phyloP scores from a whole-genome alignment of 805 yeast genomes.

The Metschnikowia cubensis region DNA sequence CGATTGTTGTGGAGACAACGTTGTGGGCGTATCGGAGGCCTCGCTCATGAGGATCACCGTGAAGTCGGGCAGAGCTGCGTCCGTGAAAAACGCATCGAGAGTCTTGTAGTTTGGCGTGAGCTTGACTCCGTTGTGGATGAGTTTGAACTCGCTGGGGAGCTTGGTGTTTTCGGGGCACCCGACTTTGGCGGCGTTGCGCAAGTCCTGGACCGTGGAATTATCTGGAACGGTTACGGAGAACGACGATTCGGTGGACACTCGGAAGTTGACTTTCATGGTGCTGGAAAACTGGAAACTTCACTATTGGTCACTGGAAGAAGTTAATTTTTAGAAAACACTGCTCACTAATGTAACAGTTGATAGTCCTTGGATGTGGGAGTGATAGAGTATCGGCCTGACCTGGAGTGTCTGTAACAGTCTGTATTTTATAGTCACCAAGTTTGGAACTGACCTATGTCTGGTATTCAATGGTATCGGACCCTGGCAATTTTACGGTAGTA shows the following conservation, averaged over 20 bases:
- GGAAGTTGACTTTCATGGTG: slow-evolving; percentile 47
- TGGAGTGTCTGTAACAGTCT: no score
- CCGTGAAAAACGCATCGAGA: slow-evolving; percentile 18
- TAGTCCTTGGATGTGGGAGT: no score
- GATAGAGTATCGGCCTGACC: no score
- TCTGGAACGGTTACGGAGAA: slow-evolving; percentile 49
- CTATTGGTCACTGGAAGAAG: background rate
- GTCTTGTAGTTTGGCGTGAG: slow-evolving; percentile 27
- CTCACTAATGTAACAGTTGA: no score
- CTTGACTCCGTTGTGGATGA: slow-evolving; percentile 38
- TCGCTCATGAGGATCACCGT: slow-evolving; percentile 27
- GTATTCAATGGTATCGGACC: no score
- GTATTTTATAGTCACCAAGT: no score
- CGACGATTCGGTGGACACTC: slow-evolving; percentile 42
- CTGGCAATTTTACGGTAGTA: no score
- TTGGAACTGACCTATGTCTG: no score
- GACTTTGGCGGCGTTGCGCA: slow-evolving; percentile 44
- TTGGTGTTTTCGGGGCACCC: slow-evolving; percentile 28
- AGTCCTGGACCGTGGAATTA: slow-evolving; percentile 49
- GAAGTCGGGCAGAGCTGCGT: slow-evolving; percentile 12
- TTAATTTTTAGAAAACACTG: background rate
- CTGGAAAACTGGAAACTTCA: background rate
- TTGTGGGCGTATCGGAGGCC: slow-evolving; percentile 22
- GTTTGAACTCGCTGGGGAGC: slow-evolving; percentile 37
- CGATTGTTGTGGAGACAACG: slow-evolving; percentile 18